Base-by-base conservation (phyloP, 169 alveolate species). In the Plasmodium gallinaceum region DNA sequence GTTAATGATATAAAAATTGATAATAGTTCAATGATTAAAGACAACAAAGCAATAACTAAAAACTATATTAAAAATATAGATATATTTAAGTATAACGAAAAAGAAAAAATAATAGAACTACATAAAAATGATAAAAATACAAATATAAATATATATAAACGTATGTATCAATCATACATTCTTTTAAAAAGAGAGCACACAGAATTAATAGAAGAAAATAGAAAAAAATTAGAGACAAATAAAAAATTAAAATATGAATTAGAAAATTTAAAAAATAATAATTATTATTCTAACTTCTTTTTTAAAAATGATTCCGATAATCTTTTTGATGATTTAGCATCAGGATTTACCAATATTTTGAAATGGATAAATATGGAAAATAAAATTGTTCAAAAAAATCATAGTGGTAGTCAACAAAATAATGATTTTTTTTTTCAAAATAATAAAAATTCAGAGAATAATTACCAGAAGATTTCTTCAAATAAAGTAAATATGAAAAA, bases 191-290 rank as follows among this genome's bases (percentile, higher is more conserved):
- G 46, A 43, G 92, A 86, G 37, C 57, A 86, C n/a, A 69, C 37
- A n/a, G 76, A 62, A 43, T 20, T 86, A 39, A 45, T 71, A 46
- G 26, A 16, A 26, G 78, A 86, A 10, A 70, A 86, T 32, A 64
- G 75, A 37, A 69, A 46, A 71, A 86, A 54, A 43, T 14, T 70
- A 37, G 69, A 61, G 58, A 69, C 10, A 60, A 86, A 86, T 39
- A 86, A 37, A 64, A 86, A 86, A 64, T 61, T 86, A 37, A 86
- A 86, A n/a, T 86, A 86, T 71, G 92, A 86, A 71, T 60, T 86
- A 42, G 18, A 62, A 18, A 86, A 57, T 64, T 58, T 86, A 86
- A 69, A 73, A 14, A 65, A 57, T 43, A 54, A 22, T 18, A 86
- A 65, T 45, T 86, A 86, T 86, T 86, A 86, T 86, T 43, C 92